Base-by-base conservation (phyloP, 1,139 yeast species). In the Geotrichum aggregatum region DNA sequence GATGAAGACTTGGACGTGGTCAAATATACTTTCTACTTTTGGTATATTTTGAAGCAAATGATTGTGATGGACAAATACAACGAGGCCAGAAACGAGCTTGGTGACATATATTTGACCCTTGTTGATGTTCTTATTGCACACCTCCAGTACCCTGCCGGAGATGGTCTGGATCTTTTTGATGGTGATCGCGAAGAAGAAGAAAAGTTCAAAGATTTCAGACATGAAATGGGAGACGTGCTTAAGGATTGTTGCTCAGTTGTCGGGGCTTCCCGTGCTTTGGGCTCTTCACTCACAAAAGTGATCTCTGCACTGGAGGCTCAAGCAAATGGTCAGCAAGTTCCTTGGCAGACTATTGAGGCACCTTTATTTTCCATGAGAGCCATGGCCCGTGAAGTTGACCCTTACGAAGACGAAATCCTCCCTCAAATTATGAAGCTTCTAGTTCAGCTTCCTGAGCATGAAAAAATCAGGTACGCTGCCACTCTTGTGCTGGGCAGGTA, bases 191-290 rank as follows among this genome's bases (percentile, higher is more conserved):
- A 89, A 67, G 87, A 82, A 54, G 96, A 89, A 66, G 99, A 92
- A 64, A 87, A 87, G 66, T 94, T 94, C 67, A 83, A 87, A 63
- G 95, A 88, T 52, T 92, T 91, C 69, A 77, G 99, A 63, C 94
- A 92, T 69, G 96, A 89, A 57, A 87, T 92, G 87, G 98, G 98
- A 30, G 98, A 92, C 66, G 96, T 92, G 11, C 73, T 94, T 58
- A 94, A 92, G 65, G 96, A 91, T 66, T 89, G 98, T 70, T 87
- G 97, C 61, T 86, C 87, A 1, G 91, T 92, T 2, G 82, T 87
- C 40, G 98, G 98, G 0, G 77, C 95, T 2, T 71, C 79, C 3
- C 73, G 70, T 41, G 89, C 96, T 0, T 73, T 94, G 34, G 70
- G 71, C 42, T 77, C 81, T 49, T 87, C 91, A 19, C 82, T 81